Evolutionary conservation across 2,329 filamentous ascomycete genomes (phyloP).

Genomic region (Paraconiothyrium sp.): DNA sequence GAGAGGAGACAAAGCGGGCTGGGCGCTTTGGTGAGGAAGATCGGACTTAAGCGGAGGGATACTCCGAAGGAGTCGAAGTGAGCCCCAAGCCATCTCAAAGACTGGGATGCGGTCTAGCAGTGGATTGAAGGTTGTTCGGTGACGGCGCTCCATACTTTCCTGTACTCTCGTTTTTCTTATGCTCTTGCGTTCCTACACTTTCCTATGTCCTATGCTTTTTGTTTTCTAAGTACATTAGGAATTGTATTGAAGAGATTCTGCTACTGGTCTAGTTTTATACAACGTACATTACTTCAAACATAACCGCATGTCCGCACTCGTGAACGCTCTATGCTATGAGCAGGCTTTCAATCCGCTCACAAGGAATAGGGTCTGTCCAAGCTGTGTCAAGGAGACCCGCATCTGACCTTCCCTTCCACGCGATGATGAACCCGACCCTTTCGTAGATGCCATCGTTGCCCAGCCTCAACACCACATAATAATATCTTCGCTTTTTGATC

Average conservation of each 20-base stretch:
- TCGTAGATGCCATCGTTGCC: neutral
- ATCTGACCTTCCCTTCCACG: neutral
- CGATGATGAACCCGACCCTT: slow-evolving; percentile 1
- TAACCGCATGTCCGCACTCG: neutral
- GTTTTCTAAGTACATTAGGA: neutral
- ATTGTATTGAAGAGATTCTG: neutral
- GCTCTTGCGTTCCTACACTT: too few species aligned
- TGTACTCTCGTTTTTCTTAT: neutral
- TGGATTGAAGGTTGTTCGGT: neutral
- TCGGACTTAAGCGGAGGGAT: slow-evolving; percentile 33
- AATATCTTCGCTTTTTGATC: neutral
- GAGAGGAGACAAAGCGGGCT: slow-evolving; percentile 32
- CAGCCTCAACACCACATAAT: slow-evolving; percentile 4
- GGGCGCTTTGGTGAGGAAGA: slow-evolving; percentile 23
- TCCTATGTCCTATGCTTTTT: too few species aligned
- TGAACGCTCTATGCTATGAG: neutral
- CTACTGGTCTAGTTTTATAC: neutral
- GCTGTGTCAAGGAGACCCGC: neutral
- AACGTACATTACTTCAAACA: neutral
- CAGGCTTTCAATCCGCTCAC: neutral
- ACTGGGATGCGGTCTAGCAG: too few species aligned
- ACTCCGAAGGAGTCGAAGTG: slow-evolving; percentile 16
- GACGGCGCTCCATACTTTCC: neutral
- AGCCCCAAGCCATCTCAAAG: neutral
- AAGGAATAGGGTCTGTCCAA: neutral